A percentile compares a stretch with the other conserved stretches of the same genome.
Conservation (phyloP, 805 yeast genomes). For the Suhomyces tanzawaensis region DNA sequence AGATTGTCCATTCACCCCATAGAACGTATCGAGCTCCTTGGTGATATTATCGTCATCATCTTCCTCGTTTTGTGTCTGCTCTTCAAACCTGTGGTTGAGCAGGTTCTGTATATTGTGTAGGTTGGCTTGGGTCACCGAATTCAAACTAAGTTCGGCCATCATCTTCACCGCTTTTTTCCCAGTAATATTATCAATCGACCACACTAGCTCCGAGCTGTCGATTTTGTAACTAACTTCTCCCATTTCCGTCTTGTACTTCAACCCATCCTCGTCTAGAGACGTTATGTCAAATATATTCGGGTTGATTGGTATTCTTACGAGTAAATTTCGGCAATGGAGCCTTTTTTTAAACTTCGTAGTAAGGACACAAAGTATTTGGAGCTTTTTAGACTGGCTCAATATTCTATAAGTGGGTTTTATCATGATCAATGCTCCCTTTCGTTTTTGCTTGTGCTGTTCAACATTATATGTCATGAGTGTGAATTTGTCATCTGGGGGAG, state of each 20-base stretch:
- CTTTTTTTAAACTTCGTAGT: constrained; percentile 35
- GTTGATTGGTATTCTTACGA: constrained; percentile 33
- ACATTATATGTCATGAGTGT: constrained; percentile 38
- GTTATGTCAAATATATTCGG: constrained; percentile 31
- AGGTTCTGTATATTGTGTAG: constrained; percentile 10
- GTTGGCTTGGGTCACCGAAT: constrained; percentile 18
- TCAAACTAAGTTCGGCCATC: constrained; percentile 51
- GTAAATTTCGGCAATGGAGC: constrained; percentile 30
- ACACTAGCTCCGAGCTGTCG: constrained; percentile 64
- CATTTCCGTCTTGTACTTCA: constrained; percentile 66
- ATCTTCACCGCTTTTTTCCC: constrained; percentile 57
- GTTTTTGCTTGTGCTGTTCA: constrained; percentile 38
- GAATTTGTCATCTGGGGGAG: constrained; percentile 73
- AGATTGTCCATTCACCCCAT: constrained; percentile 37
- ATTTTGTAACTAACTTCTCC: constrained; percentile 74
- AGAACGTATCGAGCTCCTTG: constrained; percentile 22
- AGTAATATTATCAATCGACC: constrained; percentile 67
- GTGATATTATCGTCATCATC: constrained; percentile 11
- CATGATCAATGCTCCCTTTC: constrained; percentile 44
- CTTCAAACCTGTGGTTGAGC: constrained; percentile 6
- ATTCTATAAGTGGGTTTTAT: constrained; percentile 37
- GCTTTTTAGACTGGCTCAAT: constrained; percentile 15
- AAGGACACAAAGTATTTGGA: constrained; percentile 36
- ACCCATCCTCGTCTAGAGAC: constrained; percentile 32
- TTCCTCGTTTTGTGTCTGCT: constrained; percentile 1